A percentile compares a stretch with the other conserved stretches of the same genome.
Evolutionary conservation across 129 eudicot genomes (phyloP).

Genomic region (Erigeron canadensis): DNA sequence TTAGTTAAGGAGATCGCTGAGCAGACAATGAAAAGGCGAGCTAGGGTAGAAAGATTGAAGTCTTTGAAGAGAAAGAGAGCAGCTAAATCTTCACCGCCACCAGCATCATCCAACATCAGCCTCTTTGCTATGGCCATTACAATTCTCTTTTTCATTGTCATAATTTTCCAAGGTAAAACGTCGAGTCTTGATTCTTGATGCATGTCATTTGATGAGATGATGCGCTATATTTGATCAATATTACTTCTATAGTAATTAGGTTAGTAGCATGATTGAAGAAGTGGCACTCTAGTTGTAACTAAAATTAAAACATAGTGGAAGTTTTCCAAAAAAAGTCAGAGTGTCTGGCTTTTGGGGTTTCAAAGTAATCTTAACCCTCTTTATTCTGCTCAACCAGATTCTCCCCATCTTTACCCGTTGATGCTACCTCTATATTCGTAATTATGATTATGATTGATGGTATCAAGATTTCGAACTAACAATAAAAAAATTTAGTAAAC

Average conservation of each 20-base stretch:
- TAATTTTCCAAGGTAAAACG: constrained; percentile 66
- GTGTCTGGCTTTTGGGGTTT: neutral
- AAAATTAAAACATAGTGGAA: neutral
- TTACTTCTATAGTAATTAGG: no score
- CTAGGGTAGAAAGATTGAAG: constrained; percentile 62
- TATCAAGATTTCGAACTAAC: no score
- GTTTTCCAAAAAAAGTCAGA: neutral
- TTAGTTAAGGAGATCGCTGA: constrained; percentile 67
- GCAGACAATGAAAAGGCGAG: constrained; percentile 70
- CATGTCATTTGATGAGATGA: constrained; percentile 11
- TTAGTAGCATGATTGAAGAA: no score
- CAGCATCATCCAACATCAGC: constrained; percentile 44
- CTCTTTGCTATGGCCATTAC: constrained; percentile 60
- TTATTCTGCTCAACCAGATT: no score
- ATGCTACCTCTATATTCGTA: no score
- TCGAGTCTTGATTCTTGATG: constrained; percentile 2
- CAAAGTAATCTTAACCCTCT: no score
- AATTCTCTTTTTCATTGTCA: constrained; percentile 53
- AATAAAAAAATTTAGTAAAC: neutral
- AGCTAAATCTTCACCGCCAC: constrained; percentile 35
- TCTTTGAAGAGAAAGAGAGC: constrained; percentile 61
- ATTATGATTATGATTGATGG: no score
- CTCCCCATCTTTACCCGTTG: no score
- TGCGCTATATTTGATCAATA: neutral
- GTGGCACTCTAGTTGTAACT: neutral